Percentiles rank a stretch among this genome's conserved stretches.
Evolutionary conservation across 805 yeast genomes (phyloP).

Genomic region (Brettanomyces anomalus): DNA sequence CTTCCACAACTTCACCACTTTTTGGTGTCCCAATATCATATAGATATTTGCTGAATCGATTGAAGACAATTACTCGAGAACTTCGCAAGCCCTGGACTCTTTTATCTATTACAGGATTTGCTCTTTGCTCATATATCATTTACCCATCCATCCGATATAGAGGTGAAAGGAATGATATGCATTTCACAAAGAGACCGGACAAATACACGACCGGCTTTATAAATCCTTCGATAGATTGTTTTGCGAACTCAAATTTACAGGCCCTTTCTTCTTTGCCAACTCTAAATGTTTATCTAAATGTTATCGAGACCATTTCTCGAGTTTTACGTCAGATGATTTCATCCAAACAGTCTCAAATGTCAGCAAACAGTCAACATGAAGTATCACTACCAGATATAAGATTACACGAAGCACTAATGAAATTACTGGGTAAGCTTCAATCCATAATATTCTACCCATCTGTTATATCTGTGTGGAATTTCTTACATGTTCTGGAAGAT

Average conservation of each 20-base stretch:
- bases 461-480: conserved; percentile 68
- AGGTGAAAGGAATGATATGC: too few relatives aligned
- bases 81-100: conserved; percentile 1
- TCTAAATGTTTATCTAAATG: conserved; percentile 41
- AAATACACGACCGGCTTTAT: conserved; percentile 73
- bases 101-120: conserved; percentile 3
- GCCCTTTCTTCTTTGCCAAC: conserved; percentile 59
- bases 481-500: conserved; percentile 61
- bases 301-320: conserved; percentile 16
- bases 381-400: conserved; percentile 31
- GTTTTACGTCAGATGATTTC: conserved; percentile 18
- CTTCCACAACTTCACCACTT: too few relatives aligned
- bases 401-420: conserved; percentile 50
- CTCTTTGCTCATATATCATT: conserved; percentile 8
- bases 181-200: conserved; percentile 43
- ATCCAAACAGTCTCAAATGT: not conserved
- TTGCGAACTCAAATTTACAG: conserved; percentile 84
- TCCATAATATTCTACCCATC: conserved; percentile 45
- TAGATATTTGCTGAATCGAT: too few relatives aligned
- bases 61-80: not conserved
- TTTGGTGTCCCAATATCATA: too few relatives aligned
- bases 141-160: conserved; percentile 8
- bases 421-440: conserved; percentile 47
- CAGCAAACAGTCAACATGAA: not conserved
- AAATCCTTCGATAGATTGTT: conserved; percentile 82